Evolutionary conservation across 768 basidiomycete genomes (phyloP).

Genomic region (Rhodotorula sphaerocarpa): DNA sequence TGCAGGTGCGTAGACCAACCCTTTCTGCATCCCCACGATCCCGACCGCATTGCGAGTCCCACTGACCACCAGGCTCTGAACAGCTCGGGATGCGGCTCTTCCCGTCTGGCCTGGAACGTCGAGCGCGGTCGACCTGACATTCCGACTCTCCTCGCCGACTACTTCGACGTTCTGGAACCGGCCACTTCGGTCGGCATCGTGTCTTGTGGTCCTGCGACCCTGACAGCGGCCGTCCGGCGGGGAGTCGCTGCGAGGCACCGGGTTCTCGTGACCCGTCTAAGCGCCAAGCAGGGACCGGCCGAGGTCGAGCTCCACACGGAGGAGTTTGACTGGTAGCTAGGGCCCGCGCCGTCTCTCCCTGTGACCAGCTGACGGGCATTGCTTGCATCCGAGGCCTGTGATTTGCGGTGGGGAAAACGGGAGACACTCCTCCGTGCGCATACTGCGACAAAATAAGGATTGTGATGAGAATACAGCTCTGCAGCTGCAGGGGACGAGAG

Average conservation of each 20-base stretch:
- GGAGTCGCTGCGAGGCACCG: constrained; percentile 17
- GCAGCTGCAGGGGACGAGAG: no score
- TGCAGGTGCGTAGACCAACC: no score
- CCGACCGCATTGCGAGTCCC: no score
- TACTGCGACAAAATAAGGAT: no score
- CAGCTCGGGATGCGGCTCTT: not conserved
- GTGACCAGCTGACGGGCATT: no score
- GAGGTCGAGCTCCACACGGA: constrained; percentile 31
- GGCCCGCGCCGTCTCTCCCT: no score
- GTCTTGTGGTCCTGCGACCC: constrained; percentile 13
- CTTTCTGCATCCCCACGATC: no score
- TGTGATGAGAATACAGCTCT: no score
- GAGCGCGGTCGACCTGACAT: not conserved
- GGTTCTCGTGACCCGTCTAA: not conserved
- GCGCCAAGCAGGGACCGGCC: not conserved
- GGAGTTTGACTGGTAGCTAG: constrained; percentile 30
- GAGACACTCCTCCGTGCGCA: no score
- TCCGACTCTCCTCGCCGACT: not conserved
- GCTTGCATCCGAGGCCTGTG: no score
- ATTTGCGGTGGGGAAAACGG: no score
- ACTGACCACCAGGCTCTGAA: no score
- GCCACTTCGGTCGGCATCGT: constrained; percentile 15
- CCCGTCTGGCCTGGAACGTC: constrained; percentile 8
- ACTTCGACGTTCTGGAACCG: not conserved
- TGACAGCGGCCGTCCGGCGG: constrained; percentile 19